Percentiles rank a stretch among this genome's conserved stretches.
Evolutionary conservation across 148 eudicot species (phyloP).

Genomic region (Cornus controversa): DNA sequence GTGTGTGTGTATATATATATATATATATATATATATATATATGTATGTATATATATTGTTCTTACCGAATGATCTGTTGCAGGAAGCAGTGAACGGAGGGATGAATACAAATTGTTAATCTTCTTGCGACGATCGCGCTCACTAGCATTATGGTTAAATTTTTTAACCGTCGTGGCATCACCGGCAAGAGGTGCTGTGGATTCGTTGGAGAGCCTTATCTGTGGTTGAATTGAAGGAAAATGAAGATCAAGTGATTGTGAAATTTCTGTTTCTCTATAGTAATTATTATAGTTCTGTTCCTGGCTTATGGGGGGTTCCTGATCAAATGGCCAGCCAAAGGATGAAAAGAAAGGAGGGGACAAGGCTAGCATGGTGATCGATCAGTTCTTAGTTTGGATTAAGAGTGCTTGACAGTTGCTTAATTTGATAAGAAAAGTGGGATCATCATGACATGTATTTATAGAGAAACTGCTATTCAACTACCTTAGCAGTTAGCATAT

Average conservation of each 20-base stretch:
- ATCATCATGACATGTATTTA: background rate
- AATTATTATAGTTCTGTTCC: background rate
- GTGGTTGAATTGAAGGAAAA: conserved; percentile 6
- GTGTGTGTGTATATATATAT: background rate
- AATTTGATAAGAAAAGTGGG: background rate
- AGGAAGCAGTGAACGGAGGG: conserved; percentile 54
- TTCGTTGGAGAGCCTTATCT: background rate
- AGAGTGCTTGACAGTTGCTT: too few relatives aligned
- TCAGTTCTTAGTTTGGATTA: background rate
- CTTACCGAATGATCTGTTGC: conserved; percentile 36
- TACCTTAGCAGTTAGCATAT: background rate
- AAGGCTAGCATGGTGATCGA: conserved; percentile 8
- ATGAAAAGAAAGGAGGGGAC: conserved; percentile 19
- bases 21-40: background rate
- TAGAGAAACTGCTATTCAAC: background rate
- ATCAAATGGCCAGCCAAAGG: conserved; percentile 19
- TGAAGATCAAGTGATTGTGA: conserved; percentile 11
- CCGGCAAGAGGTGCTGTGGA: background rate
- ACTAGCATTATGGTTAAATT: conserved; percentile 60
- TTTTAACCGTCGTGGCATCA: conserved; percentile 27
- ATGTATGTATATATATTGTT: background rate
- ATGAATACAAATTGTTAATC: conserved; percentile 49
- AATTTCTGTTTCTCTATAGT: background rate
- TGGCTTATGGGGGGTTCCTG: conserved; percentile 11
- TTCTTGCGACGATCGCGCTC: conserved; percentile 70